Evolutionary conservation across 2,329 filamentous ascomycete genomes (phyloP).

Genomic region (Fusarium sp.): DNA sequence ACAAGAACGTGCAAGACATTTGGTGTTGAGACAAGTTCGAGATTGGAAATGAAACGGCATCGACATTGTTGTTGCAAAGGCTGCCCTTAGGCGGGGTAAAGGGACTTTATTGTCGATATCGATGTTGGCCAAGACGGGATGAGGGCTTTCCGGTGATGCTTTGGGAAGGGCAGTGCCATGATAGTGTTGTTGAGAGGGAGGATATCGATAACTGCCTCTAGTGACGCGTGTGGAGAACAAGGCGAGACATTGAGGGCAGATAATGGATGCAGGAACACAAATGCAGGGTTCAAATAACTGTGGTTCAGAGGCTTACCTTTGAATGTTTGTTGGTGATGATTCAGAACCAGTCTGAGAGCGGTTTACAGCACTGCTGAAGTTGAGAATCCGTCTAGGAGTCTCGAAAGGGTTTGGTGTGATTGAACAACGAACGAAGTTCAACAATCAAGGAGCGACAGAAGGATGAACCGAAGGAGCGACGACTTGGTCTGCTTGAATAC

Average conservation of each 20-base stretch:
- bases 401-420: conserved; percentile 35
- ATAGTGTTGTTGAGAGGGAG: conserved; percentile 27
- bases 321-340: conserved; percentile 26
- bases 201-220: conserved; percentile 28
- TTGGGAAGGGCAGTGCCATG: conserved; percentile 17
- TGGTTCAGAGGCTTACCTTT: conserved; percentile 37
- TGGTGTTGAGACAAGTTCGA: conserved; percentile 33
- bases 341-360: conserved; percentile 46
- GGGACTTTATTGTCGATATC: conserved; percentile 12
- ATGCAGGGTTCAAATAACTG: conserved; percentile 24
- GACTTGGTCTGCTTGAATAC: conserved; percentile 38
- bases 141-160: conserved; percentile 10
- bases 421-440: conserved; percentile 40
- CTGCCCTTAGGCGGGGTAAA: conserved; percentile 3
- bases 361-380: conserved; percentile 40
- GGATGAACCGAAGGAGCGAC: conserved; percentile 39
- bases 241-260: conserved; percentile 30
- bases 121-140: conserved; percentile 5
- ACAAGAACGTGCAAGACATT: conserved; percentile 39
- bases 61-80: conserved; percentile 10
- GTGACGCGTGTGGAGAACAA: conserved; percentile 30
- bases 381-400: conserved; percentile 45
- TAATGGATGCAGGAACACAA: conserved; percentile 30
- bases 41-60: conserved; percentile 12
- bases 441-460: conserved; percentile 43